These are phyloP conservation scores for Avena sativa DNA, from an alignment of 176 grass and related monocot genomes.

Conservation along the genomic window DNA sequence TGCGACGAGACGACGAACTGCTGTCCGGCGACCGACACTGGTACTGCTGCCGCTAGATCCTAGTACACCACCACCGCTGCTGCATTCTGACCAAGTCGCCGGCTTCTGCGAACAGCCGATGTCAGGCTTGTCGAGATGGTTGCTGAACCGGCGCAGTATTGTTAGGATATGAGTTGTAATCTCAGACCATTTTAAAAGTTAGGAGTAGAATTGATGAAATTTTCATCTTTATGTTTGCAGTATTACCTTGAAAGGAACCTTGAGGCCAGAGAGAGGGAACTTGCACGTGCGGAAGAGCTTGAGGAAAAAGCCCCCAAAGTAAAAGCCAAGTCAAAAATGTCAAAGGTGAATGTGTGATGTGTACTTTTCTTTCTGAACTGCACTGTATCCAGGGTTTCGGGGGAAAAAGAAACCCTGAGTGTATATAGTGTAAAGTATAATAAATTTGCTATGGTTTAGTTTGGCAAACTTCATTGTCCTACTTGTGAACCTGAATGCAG, in stretches of 20 bases:
- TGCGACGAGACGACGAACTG: too few relatives aligned
- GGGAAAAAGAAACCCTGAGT: too few relatives aligned
- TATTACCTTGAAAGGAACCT: constrained; percentile 99
- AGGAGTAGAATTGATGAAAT: not conserved
- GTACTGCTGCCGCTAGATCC: too few relatives aligned
- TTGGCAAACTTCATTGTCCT: not conserved
- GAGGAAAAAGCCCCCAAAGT: constrained; percentile 88
- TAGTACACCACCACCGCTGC: too few relatives aligned
- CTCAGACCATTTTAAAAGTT: not conserved
- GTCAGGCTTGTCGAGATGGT: too few relatives aligned
- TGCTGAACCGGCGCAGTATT: too few relatives aligned
- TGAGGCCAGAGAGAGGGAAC: constrained; percentile 87
- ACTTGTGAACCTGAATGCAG: constrained; percentile 44
- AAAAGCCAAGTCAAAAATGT: constrained; percentile 98
- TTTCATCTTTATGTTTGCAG: constrained; percentile 52
- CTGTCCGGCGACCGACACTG: too few relatives aligned
- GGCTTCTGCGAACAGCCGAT: too few relatives aligned
- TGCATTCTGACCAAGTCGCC: too few relatives aligned
- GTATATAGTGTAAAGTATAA: too few relatives aligned
- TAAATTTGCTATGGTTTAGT: not conserved
- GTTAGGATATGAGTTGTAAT: not conserved
- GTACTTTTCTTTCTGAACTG: constrained; percentile 18
- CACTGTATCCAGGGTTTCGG: not conserved
- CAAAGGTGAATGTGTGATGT: constrained; percentile 62
- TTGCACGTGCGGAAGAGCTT: constrained; percentile 85